Conservation (phyloP, 306 rosid species). For the barrel medic (Medicago truncatula) region DNA sequence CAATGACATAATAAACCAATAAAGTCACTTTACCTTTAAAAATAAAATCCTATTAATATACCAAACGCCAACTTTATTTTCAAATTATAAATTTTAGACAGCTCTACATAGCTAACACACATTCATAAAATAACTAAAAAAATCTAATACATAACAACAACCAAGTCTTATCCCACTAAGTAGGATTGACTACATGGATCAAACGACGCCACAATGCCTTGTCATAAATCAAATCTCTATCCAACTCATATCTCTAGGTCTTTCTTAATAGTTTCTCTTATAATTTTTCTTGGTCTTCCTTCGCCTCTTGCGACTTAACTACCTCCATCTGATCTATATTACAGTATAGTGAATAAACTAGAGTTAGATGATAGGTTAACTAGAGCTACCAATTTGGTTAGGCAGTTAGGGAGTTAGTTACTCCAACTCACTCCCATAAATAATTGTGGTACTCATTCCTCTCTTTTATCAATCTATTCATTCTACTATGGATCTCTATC, state of each 20-base stretch:
- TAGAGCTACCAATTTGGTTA: too few relatives aligned
- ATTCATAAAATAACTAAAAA: not conserved
- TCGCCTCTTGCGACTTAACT: not conserved
- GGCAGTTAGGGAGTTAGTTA: too few relatives aligned
- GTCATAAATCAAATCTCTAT: too few relatives aligned
- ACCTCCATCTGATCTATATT: not conserved
- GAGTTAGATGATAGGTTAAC: too few relatives aligned
- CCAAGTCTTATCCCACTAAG: not conserved
- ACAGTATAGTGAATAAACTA: too few relatives aligned
- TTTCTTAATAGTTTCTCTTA: too few relatives aligned
- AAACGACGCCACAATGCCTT: not conserved
- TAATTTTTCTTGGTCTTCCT: too few relatives aligned
- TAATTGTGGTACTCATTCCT: too few relatives aligned
- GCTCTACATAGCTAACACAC: conserved; percentile 13
- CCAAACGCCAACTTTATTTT: conserved; percentile 10
- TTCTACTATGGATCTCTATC: too few relatives aligned
- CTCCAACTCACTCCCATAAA: too few relatives aligned
- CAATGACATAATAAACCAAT: conserved; percentile 19
- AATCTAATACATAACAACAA: not conserved
- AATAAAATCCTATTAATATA: conserved; percentile 7
- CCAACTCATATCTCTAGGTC: not conserved
- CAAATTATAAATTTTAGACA: not conserved
- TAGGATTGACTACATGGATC: not conserved
- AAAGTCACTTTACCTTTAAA: conserved; percentile 17
- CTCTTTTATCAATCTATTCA: too few relatives aligned